Evolutionary conservation across 352 stramenopile genomes (phyloP).

Genomic region (Pythium periplocum): DNA sequence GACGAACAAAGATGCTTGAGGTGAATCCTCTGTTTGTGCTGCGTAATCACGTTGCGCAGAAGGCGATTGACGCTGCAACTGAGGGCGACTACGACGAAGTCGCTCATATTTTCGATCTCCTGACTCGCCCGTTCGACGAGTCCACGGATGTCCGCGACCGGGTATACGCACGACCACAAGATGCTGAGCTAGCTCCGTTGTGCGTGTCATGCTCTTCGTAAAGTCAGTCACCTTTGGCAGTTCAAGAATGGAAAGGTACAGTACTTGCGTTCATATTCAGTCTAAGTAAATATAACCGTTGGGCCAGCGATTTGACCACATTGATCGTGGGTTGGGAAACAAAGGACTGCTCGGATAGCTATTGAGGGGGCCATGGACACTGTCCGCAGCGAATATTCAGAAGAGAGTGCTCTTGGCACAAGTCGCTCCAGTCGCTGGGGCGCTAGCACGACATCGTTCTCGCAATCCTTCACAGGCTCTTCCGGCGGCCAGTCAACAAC

Average conservation of each 20-base stretch:
- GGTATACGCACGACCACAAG: conserved; percentile 45
- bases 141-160: conserved; percentile 29
- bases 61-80: conserved; percentile 75
- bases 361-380: conserved; percentile 19
- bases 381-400: conserved; percentile 42
- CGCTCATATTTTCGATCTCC: conserved; percentile 60
- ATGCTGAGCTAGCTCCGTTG: conserved; percentile 36
- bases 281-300: no score
- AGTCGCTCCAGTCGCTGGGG: conserved; percentile 19
- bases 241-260: no score
- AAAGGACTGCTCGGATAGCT: no score
- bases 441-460: conserved; percentile 23
- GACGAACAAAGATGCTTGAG: conserved; percentile 39
- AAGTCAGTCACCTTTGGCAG: not conserved
- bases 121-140: conserved; percentile 70
- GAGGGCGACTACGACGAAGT: conserved; percentile 62
- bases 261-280: no score
- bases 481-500: conserved; percentile 27
- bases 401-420: conserved; percentile 20
- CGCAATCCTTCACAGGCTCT: conserved; percentile 31
- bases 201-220: conserved; percentile 86
- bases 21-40: conserved; percentile 84
- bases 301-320: no score
- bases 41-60: conserved; percentile 88
- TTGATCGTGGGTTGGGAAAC: no score